Percentiles rank a stretch among this genome's conserved stretches.
Evolutionary conservation across 2,329 filamentous ascomycete species (phyloP).

Genomic region (Microsporum canis): DNA sequence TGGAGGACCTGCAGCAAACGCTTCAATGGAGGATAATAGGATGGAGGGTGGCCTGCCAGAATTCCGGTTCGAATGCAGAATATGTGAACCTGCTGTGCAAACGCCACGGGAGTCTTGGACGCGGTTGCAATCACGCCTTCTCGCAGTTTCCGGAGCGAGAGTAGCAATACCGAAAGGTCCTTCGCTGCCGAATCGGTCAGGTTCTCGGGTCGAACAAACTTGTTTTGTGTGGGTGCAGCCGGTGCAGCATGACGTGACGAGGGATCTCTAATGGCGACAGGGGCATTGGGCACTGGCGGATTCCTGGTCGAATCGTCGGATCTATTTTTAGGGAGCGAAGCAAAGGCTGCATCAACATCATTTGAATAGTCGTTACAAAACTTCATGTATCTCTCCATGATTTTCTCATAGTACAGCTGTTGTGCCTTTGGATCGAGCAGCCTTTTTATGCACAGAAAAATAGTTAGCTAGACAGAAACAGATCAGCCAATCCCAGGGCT

Average conservation of each 20-base stretch:
- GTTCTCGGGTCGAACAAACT: constrained; percentile 7
- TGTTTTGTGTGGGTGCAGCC: constrained; percentile 10
- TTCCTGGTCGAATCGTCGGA: constrained; percentile 31
- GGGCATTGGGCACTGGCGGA: constrained; percentile 23
- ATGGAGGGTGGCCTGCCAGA: constrained; percentile 68
- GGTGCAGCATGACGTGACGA: constrained; percentile 4
- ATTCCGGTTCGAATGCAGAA: constrained; percentile 82
- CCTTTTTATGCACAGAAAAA: constrained; percentile 33
- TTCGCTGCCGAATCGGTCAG: constrained; percentile 37
- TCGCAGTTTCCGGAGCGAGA: constrained; percentile 79
- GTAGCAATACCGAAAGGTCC: constrained; percentile 62
- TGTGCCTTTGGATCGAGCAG: constrained; percentile 66
- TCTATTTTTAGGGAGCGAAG: constrained; percentile 43
- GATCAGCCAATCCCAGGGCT: constrained; percentile 5
- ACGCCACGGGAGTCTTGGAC: constrained; percentile 61
- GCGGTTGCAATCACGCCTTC: constrained; percentile 70
- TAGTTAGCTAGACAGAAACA: constrained; percentile 4
- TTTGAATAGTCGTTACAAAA: constrained; percentile 70
- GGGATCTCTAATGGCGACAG: background rate
- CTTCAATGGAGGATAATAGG: constrained; percentile 77
- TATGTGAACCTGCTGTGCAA: constrained; percentile 79
- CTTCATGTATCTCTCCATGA: constrained; percentile 77
- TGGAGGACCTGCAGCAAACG: constrained; percentile 67
- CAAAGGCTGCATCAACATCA: constrained; percentile 63
- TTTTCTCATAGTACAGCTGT: constrained; percentile 74